These are phyloP conservation scores for Rhodotorula sp. DNA, from an alignment of 1,284 basidiomycete species.

Conservation along the genomic window DNA sequence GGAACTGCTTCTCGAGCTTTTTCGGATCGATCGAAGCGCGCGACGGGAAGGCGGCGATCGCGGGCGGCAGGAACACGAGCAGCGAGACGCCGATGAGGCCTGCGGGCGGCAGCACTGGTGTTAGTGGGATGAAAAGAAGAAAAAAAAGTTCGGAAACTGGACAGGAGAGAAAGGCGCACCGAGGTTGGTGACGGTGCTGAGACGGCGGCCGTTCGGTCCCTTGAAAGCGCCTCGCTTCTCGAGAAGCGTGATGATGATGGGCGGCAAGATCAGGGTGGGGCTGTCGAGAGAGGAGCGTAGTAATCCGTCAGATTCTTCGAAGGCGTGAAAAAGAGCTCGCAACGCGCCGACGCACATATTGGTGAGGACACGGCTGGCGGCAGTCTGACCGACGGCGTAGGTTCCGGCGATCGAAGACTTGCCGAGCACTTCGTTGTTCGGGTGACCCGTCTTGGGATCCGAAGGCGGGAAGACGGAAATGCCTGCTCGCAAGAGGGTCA, in stretches of 20 bases:
- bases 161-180: slow-evolving; percentile 37
- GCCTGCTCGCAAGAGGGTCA: slow-evolving; percentile 41
- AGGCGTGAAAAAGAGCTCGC: not conserved
- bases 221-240: slow-evolving; percentile 50
- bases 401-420: slow-evolving; percentile 53
- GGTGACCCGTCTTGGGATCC: slow-evolving; percentile 37
- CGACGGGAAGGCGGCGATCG: slow-evolving; percentile 59
- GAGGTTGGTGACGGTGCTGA: slow-evolving; percentile 49
- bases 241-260: slow-evolving; percentile 54
- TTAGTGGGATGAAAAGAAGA: too few species aligned
- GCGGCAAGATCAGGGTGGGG: slow-evolving; percentile 57
- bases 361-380: slow-evolving; percentile 55
- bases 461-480: slow-evolving; percentile 52
- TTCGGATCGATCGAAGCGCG: slow-evolving; percentile 50
- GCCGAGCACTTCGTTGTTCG: slow-evolving; percentile 49
- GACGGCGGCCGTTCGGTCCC: slow-evolving; percentile 49
- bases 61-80: slow-evolving; percentile 56
- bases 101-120: not conserved
- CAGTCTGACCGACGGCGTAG: slow-evolving; percentile 56
- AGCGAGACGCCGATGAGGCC: slow-evolving; percentile 54
- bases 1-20: slow-evolving; percentile 51
- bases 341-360: slow-evolving; percentile 51
- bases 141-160: too few species aligned
- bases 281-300: slow-evolving; percentile 39
- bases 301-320: not conserved